A percentile compares a stretch with the other conserved stretches of the same genome.
Conservation (phyloP, 2,329 filamentous ascomycete species). For the Septoria petroselini region DNA sequence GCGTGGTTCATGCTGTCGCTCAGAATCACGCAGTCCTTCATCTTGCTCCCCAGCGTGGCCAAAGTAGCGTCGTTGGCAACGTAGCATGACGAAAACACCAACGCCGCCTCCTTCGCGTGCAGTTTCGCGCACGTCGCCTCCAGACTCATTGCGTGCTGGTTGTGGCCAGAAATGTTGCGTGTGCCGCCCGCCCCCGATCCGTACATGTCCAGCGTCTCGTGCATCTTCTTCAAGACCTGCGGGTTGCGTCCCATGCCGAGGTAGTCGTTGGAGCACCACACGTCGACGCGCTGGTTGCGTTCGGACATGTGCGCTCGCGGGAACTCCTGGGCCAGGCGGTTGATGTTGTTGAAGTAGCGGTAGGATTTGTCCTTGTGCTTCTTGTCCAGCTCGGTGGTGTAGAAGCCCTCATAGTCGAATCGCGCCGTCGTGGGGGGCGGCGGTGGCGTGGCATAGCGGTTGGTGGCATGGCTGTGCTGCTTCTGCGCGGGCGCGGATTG, state of each 20-base stretch:
- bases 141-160: conserved; percentile 83
- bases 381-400: conserved; percentile 84
- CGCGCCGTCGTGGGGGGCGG: conserved; percentile 52
- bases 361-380: conserved; percentile 99
- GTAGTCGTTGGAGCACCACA: conserved; percentile 99
- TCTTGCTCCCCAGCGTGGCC: conserved; percentile 91
- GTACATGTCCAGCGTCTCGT: conserved; percentile 89
- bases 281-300: conserved; percentile 81
- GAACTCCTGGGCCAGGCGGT: conserved; percentile 92
- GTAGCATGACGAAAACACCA: conserved; percentile 97
- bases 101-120: conserved; percentile 84
- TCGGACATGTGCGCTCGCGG: conserved; percentile 87
- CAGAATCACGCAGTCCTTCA: conserved; percentile 95
- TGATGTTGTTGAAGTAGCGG: conserved; percentile 99
- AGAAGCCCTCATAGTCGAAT: conserved; percentile 91
- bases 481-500: background rate
- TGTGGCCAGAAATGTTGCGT: conserved; percentile 96
- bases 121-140: conserved; percentile 80
- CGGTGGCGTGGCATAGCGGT: conserved; percentile 44
- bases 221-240: conserved; percentile 84
- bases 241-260: conserved; percentile 94
- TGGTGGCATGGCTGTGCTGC: conserved; percentile 16
- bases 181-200: conserved; percentile 94
- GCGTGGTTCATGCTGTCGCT: conserved; percentile 97
- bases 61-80: conserved; percentile 97